A percentile compares a stretch with the other conserved stretches of the same genome.
phyloP scores from a whole-genome alignment of 163 green algal genomes.

The Chlamydomonas reinhardtii region DNA sequence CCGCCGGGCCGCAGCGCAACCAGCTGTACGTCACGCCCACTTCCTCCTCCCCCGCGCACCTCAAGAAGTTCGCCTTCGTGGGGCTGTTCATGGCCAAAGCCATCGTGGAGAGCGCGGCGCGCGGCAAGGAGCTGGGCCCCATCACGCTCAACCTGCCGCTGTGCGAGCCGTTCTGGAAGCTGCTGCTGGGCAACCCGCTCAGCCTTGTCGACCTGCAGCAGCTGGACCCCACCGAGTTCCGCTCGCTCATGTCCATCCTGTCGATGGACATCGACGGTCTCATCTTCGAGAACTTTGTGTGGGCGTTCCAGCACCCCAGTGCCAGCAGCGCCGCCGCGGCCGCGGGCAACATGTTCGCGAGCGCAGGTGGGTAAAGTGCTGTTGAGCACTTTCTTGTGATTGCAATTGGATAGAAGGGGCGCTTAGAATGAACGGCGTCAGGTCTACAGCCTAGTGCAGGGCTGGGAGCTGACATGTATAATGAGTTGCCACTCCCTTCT shows the following conservation, averaged over 20 bases:
- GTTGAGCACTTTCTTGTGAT: too few relatives aligned
- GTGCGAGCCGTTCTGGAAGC: slow-evolving; percentile 78
- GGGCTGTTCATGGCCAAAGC: slow-evolving; percentile 69
- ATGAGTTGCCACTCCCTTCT: too few relatives aligned
- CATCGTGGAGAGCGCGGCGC: slow-evolving; percentile 60
- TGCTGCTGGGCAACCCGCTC: slow-evolving; percentile 72
- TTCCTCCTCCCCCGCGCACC: slow-evolving; percentile 57
- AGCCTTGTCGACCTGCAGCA: slow-evolving; percentile 73
- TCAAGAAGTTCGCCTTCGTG: slow-evolving; percentile 67
- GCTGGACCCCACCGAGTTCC: slow-evolving; percentile 70
- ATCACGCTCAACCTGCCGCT: slow-evolving; percentile 75
- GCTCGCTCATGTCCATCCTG: slow-evolving; percentile 70
- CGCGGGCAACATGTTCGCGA: not conserved
- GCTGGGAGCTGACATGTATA: too few relatives aligned
- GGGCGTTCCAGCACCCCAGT: slow-evolving; percentile 69
- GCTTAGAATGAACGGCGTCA: too few relatives aligned
- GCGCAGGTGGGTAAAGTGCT: too few relatives aligned
- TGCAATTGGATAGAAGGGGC: too few relatives aligned
- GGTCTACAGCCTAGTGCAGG: too few relatives aligned
- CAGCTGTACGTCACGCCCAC: slow-evolving; percentile 68
- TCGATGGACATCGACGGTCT: slow-evolving; percentile 76
- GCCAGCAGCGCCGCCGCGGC: not conserved
- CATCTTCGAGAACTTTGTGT: slow-evolving; percentile 76
- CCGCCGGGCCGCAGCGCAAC: slow-evolving; percentile 54
- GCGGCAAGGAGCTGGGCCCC: slow-evolving; percentile 67